Base-by-base conservation (phyloP, 2,329 filamentous ascomycete genomes). In the Pyrenochaeta sp. region DNA sequence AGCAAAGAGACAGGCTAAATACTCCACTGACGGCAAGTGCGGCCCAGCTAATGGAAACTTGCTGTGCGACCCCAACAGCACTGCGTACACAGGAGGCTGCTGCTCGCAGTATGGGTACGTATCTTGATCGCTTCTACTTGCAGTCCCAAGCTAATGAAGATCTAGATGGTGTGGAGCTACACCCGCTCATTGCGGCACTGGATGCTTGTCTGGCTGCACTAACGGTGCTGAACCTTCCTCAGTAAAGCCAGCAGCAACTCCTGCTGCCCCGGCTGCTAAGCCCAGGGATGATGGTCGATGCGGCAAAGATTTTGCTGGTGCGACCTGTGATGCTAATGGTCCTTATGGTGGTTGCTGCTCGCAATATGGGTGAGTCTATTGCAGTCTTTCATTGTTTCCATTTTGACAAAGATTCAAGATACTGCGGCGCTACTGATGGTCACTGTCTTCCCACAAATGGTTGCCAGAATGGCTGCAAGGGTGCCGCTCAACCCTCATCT, bases 91-190 rank as follows among this genome's bases (percentile, higher is more conserved):
- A 2, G 76, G 76, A 27, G 63, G 67, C 21, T 79, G 76, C 53
- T 79, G 76, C 58, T 75, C 73, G 29, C 58, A 64, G 52, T 71
- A 73, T 45, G 67, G 68, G 34, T n/a, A n/a, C n/a, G n/a, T n/a
- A n/a, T n/a, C n/a, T n/a, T n/a, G n/a, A n/a, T n/a, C n/a, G n/a
- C n/a, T n/a, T n/a, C n/a, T n/a, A n/a, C n/a, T n/a, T n/a, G n/a
- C n/a, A n/a, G n/a, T n/a, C n/a, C n/a, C n/a, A n/a, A n/a, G n/a
- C n/a, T n/a, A n/a, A n/a, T n/a, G n/a, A n/a, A n/a, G n/a, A n/a
- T n/a, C n/a, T n/a, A n/a, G n/a, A n/a, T 72, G 69, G 71, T 78
- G 76, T 48, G 77, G 76, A 53, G 68, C 68, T 45, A 72, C 70
- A 24, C 35, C 65, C n/a, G 69, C 61, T 19, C 68, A 73, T 48